A percentile compares a stretch with the other conserved stretches of the same genome.
Evolutionary conservation across 805 yeast species (phyloP).

Genomic region (Teunomyces tritomae): DNA sequence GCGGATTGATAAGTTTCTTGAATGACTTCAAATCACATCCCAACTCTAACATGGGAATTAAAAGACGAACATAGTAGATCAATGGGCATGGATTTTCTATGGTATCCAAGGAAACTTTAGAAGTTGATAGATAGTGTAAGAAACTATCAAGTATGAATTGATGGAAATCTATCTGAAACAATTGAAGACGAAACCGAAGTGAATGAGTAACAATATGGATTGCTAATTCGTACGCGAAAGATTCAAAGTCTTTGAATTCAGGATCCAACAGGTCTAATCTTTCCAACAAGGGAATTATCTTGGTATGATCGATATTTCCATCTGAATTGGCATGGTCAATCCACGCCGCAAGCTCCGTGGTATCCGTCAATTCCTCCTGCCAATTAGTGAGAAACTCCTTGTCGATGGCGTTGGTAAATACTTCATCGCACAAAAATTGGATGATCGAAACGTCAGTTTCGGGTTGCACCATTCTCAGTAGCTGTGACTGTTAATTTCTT

Average conservation of each 20-base stretch:
- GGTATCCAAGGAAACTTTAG: neutral
- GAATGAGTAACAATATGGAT: constrained; percentile 20
- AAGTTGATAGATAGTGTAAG: constrained; percentile 6
- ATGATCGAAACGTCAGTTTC: constrained; percentile 11
- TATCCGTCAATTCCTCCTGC: constrained; percentile 35
- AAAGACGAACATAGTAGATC: constrained; percentile 21
- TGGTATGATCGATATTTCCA: neutral
- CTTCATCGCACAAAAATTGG: constrained; percentile 19
- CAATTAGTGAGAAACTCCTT: constrained; percentile 29
- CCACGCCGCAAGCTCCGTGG: constrained; percentile 10
- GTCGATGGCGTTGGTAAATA: constrained; percentile 26
- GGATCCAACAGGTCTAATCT: constrained; percentile 20
- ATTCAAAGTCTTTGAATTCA: constrained; percentile 24
- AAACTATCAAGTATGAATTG: constrained; percentile 20
- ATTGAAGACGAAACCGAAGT: constrained; percentile 18
- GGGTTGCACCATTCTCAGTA: neutral
- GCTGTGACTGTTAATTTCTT: neutral
- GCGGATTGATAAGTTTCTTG: constrained; percentile 18
- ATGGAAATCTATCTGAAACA: constrained; percentile 17
- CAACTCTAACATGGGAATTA: constrained; percentile 27
- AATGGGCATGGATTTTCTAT: constrained; percentile 10
- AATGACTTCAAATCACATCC: constrained; percentile 30
- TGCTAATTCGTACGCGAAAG: constrained; percentile 26
- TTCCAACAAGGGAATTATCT: constrained; percentile 8
- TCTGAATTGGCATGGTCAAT: constrained; percentile 20